phyloP scores from a whole-genome alignment of 176 grass and related monocot genomes.

The Tillandsia leiboldiana region DNA sequence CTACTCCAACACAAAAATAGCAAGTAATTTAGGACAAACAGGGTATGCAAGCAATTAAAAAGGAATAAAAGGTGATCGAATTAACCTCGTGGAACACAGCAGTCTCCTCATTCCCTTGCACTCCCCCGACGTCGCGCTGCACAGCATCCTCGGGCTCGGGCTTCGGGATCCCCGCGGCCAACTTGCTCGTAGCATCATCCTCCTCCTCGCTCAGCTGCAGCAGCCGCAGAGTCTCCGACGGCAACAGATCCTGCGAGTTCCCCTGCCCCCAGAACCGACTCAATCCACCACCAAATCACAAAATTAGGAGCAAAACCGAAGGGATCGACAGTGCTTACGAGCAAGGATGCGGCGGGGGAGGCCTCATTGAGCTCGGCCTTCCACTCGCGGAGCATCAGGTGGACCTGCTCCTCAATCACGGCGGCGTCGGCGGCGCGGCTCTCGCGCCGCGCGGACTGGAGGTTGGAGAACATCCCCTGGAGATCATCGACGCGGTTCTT shows the following conservation, averaged over 20 bases:
- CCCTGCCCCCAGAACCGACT: slow-evolving; percentile 32
- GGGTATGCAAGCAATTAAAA: no score
- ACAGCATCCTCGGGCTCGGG: slow-evolving; percentile 18
- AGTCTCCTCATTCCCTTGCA: slow-evolving; percentile 21
- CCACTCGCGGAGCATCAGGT: slow-evolving; percentile 94
- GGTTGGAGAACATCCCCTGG: slow-evolving; percentile 75
- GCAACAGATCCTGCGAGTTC: slow-evolving; percentile 28
- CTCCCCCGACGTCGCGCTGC: slow-evolving; percentile 12
- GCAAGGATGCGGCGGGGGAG: slow-evolving; percentile 73
- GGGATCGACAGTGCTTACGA: slow-evolving; percentile 15
- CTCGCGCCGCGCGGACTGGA: slow-evolving; percentile 79
- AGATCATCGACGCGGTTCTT: slow-evolving; percentile 85
- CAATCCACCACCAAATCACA: neutral
- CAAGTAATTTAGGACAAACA: no score
- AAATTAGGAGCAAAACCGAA: neutral
- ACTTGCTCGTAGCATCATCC: slow-evolving; percentile 80
- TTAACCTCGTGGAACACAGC: slow-evolving; percentile 21
- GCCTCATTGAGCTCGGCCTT: slow-evolving; percentile 66
- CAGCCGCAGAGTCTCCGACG: slow-evolving; percentile 58
- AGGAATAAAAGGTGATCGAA: neutral
- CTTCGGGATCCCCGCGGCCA: slow-evolving; percentile 28
- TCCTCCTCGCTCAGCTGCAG: slow-evolving; percentile 74
- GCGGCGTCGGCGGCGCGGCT: slow-evolving; percentile 70
- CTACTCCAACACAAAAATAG: no score
- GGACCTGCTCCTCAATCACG: slow-evolving; percentile 76